Evolutionary conservation across 192 early-diverging fungal genomes (phyloP).

Genomic region (Podila epicladia): DNA sequence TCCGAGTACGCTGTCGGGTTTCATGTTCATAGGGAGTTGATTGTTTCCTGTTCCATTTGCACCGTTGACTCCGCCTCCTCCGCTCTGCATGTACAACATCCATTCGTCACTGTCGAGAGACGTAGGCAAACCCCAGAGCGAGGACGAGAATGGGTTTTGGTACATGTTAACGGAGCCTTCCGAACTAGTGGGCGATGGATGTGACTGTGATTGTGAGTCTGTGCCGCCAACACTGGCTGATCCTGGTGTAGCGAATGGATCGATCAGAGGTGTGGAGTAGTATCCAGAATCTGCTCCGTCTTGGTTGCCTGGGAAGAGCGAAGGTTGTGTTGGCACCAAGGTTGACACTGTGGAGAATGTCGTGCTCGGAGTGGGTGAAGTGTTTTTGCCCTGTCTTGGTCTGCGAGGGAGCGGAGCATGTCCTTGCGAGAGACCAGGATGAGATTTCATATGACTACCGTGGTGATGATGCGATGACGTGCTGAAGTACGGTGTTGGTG

Average conservation of each 20-base stretch:
- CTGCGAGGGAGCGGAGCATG: slow-evolving; percentile 36
- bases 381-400: slow-evolving; percentile 32
- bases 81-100: slow-evolving; percentile 49
- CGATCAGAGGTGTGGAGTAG: background rate
- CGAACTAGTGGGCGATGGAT: background rate
- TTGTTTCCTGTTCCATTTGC: background rate
- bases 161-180: slow-evolving; percentile 4
- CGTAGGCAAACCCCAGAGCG: slow-evolving; percentile 42
- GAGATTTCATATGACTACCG: slow-evolving; percentile 7
- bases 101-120: slow-evolving; percentile 44
- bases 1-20: background rate
- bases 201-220: slow-evolving; percentile 4
- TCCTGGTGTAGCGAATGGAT: slow-evolving; percentile 28
- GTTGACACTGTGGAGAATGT: background rate
- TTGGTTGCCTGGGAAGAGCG: slow-evolving; percentile 1
- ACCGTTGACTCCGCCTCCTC: background rate
- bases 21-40: background rate
- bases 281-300: background rate
- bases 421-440: slow-evolving; percentile 39
- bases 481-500: slow-evolving; percentile 46
- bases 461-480: slow-evolving; percentile 17
- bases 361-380: slow-evolving; percentile 20
- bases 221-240: slow-evolving; percentile 11
- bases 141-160: slow-evolving; percentile 48
- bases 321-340: background rate